A percentile compares a stretch with the other conserved stretches of the same genome.
Conservation (phyloP, 1,284 basidiomycete genomes). For the Heterobasidion occidentale region DNA sequence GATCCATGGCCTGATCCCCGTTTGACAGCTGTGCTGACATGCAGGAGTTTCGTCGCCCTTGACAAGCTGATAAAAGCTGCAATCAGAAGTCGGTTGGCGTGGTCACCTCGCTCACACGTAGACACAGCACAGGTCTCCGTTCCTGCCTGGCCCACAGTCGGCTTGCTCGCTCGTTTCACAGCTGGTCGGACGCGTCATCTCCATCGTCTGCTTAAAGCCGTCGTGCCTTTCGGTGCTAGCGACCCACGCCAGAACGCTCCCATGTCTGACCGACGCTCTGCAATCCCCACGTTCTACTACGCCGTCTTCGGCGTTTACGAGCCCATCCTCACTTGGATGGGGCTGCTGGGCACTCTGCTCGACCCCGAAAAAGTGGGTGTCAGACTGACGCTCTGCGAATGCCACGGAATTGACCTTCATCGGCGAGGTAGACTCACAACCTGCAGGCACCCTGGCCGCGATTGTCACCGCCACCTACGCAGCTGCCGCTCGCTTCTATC, state of each 20-base stretch:
- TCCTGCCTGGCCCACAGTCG: no score
- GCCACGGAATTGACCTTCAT: neutral
- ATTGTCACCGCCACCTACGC: constrained; percentile 34
- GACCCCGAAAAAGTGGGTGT: constrained; percentile 55
- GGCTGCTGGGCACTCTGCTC: constrained; percentile 57
- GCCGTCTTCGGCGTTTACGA: constrained; percentile 66
- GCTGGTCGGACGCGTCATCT: no score
- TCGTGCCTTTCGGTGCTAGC: neutral
- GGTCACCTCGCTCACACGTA: no score
- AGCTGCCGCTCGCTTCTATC: constrained; percentile 51
- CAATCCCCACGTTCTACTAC: constrained; percentile 62
- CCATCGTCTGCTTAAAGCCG: no score
- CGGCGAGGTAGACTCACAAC: constrained; percentile 49
- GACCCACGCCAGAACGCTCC: neutral
- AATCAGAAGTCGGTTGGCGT: no score
- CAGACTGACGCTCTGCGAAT: neutral
- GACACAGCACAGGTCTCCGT: no score
- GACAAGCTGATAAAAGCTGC: no score
- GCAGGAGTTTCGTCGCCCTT: no score
- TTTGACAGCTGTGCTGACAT: no score
- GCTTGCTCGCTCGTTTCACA: no score
- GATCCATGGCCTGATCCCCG: no score
- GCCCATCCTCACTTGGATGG: constrained; percentile 54
- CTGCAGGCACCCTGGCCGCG: constrained; percentile 65
- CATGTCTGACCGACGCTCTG: neutral